Conservation (phyloP, 2,329 filamentous ascomycete genomes). For the Huntiella omanensis region DNA sequence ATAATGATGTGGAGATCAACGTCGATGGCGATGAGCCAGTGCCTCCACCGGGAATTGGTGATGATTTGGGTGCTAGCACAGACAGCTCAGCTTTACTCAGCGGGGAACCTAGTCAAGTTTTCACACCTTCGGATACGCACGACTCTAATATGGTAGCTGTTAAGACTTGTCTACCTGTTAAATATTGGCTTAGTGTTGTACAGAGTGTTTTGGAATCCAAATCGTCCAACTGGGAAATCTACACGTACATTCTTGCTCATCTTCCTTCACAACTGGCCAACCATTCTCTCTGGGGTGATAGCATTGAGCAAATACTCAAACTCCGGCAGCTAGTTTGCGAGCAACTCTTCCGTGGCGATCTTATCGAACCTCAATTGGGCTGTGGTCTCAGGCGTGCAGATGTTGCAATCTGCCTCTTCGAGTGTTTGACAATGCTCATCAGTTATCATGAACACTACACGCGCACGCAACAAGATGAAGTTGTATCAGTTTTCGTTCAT, state of each 20-base stretch:
- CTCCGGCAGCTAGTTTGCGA: conserved; percentile 64
- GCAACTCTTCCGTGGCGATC: conserved; percentile 57
- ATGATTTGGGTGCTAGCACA: not conserved
- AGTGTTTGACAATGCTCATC: conserved; percentile 69
- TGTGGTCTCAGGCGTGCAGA: conserved; percentile 72
- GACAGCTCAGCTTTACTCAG: too few species aligned
- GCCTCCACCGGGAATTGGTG: conserved; percentile 11
- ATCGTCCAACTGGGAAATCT: conserved; percentile 64
- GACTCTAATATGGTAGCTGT: not conserved
- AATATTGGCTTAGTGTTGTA: conserved; percentile 59
- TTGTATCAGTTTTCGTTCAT: conserved; percentile 69
- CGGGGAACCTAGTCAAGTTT: too few species aligned
- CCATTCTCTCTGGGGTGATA: conserved; percentile 61
- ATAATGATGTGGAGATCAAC: conserved; percentile 9
- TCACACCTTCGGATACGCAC: too few species aligned
- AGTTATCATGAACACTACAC: conserved; percentile 77
- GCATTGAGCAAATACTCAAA: conserved; percentile 55
- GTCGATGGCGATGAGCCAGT: conserved; percentile 10
- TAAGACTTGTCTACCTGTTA: conserved; percentile 34
- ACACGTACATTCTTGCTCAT: conserved; percentile 76
- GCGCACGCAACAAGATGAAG: conserved; percentile 73
- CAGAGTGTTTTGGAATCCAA: conserved; percentile 3
- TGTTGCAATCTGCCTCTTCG: conserved; percentile 73
- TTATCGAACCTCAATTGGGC: conserved; percentile 63
- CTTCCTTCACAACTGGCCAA: conserved; percentile 79